A percentile compares a stretch with the other conserved stretches of the same genome.
These are phyloP conservation scores for Arctium minus DNA, from an alignment of 129 eudicot genomes.

Conservation along the genomic window DNA sequence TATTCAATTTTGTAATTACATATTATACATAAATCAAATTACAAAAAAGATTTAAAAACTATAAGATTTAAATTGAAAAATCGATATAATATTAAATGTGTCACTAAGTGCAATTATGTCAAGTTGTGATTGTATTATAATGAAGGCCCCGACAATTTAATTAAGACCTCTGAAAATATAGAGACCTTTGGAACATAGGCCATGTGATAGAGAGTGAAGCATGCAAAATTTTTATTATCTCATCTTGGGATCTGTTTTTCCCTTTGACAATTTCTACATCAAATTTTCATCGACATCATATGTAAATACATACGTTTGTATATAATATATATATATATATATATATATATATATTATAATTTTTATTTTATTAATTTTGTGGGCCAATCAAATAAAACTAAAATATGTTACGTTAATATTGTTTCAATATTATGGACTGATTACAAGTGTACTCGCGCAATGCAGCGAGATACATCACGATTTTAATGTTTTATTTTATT, in stretches of 20 bases:
- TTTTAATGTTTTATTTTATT: too few species aligned
- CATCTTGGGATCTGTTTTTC: constrained; percentile 24
- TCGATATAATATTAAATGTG: not conserved
- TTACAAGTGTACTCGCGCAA: too few species aligned
- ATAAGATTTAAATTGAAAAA: not conserved
- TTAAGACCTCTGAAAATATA: constrained; percentile 26
- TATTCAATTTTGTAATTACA: not conserved
- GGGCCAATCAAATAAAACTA: not conserved
- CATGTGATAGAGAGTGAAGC: constrained; percentile 47
- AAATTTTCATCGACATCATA: not conserved
- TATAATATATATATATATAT: not conserved
- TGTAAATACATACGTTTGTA: not conserved
- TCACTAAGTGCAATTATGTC: constrained; percentile 23
- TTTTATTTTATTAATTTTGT: not conserved
- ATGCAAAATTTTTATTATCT: constrained; percentile 19
- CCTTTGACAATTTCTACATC: constrained; percentile 16
- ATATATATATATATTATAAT: not conserved
- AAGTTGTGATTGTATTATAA: constrained; percentile 29
- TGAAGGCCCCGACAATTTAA: constrained; percentile 33
- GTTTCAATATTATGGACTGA: too few species aligned
- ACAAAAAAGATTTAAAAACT: not conserved
- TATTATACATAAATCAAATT: not conserved
- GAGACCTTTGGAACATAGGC: constrained; percentile 37
- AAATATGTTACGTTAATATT: not conserved
- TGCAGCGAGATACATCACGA: too few species aligned